Evolutionary conservation across 805 yeast species (phyloP), one percentile per base, ranked within the genome.

Genomic region (Kregervanrija fluxuum): DNA sequence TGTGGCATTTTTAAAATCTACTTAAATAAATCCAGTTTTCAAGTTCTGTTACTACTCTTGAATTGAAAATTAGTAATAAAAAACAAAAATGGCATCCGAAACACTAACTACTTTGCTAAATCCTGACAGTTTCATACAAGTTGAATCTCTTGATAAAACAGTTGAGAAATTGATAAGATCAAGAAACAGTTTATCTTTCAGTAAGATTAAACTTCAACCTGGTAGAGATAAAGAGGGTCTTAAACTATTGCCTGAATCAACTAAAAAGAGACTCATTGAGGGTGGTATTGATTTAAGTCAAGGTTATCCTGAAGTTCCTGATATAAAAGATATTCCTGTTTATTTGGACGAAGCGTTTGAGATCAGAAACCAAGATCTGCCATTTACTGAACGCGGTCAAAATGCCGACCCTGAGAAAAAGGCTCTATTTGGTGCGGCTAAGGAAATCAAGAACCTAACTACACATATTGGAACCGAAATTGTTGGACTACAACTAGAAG

Each of bases 391-490:
- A 48, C 53, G 68, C 41, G 69, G 60, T 33, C 55, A 57, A 43
- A 48, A 42, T 42, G 71, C 71, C 11, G 71, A 67, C 47, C 66
- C 62, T 10, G 66, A 62, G 43, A 67, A 67, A 60, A 65, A 63
- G 48, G 69, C 70, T 2, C 50, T 66, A n/a, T 61, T 66, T 43
- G 57, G 66, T 11, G 69, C 69, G 50, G 68, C 61, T 33, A 64
- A 56, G 51, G 65, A 66, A 44, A 72, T 72, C 13, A 64, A 46
- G 34, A 46, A 72, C 45, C 56, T 72, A 45, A 68, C 75, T 40
- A 68, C 65, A 69, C 67, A 70, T 50, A 56, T 73, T 51, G 79
- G 79, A 41, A 74, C 78, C 12, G 78, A 73, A 49, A 61, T 72
- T 38, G 61, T 66, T 32, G 77, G 77, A 11, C 56, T 72, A 33